Conservation (phyloP, 345 rosid genomes). For the Boechera divaricarpa region DNA sequence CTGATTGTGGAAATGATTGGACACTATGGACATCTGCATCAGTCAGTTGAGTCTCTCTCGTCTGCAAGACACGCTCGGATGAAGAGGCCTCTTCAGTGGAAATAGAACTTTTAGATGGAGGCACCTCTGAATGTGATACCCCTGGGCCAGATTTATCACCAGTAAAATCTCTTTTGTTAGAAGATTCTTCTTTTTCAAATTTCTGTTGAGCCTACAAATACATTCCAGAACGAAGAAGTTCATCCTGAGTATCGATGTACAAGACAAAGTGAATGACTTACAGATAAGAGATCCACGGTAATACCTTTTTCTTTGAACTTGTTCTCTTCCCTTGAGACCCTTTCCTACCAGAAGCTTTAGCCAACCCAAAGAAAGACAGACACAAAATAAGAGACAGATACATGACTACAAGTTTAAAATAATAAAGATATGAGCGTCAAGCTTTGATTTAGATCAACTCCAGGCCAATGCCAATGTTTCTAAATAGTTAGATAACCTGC, state of each 20-base stretch:
- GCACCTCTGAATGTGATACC: conserved; percentile 47
- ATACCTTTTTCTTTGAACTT: conserved; percentile 73
- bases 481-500: neutral
- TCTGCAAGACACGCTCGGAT: conserved; percentile 38
- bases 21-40: conserved; percentile 48
- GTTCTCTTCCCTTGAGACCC: conserved; percentile 70
- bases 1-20: conserved; percentile 45
- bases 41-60: conserved; percentile 42
- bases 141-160: conserved; percentile 47
- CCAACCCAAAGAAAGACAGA: conserved; percentile 30
- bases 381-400: conserved; percentile 21
- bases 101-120: conserved; percentile 49
- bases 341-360: conserved; percentile 68
- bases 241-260: neutral
- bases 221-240: conserved; percentile 22
- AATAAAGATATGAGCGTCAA: neutral
- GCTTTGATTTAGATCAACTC: neutral
- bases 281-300: conserved; percentile 18
- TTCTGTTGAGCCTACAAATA: conserved; percentile 61
- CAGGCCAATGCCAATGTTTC: conserved; percentile 4
- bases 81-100: conserved; percentile 50
- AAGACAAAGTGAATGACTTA: neutral
- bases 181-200: conserved; percentile 50
- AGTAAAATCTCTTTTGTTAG: conserved; percentile 44
- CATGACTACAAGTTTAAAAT: neutral